A percentile compares a stretch with the other conserved stretches of the same genome.
Evolutionary conservation across 345 rosid genomes (phyloP).

Genomic region (Litchi chinensis): DNA sequence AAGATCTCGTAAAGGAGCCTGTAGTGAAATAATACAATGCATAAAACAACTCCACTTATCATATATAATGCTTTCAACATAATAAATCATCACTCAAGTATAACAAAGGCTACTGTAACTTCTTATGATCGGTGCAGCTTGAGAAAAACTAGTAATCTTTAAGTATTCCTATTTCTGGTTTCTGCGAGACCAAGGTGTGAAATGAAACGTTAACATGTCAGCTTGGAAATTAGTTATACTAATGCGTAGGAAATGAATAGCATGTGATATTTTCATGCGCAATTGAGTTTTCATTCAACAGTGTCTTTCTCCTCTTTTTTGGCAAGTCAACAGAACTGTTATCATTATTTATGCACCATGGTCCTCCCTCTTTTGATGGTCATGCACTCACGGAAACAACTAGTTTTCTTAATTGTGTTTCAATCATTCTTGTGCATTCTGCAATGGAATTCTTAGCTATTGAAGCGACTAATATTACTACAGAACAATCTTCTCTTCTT

Average conservation of each 20-base stretch:
- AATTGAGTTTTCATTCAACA: background rate
- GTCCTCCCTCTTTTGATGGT: background rate
- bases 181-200: background rate
- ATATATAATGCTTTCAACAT: too few relatives aligned
- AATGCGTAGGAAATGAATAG: background rate
- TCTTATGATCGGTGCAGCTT: background rate
- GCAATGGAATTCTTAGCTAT: background rate
- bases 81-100: too few relatives aligned
- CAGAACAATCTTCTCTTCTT: conserved; percentile 19
- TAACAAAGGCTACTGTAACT: background rate
- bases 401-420: background rate
- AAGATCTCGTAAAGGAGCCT: too few relatives aligned
- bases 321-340: background rate
- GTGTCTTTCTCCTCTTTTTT: background rate
- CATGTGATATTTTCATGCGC: background rate
- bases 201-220: background rate
- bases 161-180: too few relatives aligned
- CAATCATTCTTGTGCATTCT: background rate
- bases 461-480: background rate
- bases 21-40: too few relatives aligned
- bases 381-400: background rate
- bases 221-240: too few relatives aligned
- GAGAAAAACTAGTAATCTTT: background rate
- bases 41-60: too few relatives aligned
- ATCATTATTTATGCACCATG: background rate